Conservation (phyloP, 2,329 filamentous ascomycete genomes). For the Fusarium drepaniforme region DNA sequence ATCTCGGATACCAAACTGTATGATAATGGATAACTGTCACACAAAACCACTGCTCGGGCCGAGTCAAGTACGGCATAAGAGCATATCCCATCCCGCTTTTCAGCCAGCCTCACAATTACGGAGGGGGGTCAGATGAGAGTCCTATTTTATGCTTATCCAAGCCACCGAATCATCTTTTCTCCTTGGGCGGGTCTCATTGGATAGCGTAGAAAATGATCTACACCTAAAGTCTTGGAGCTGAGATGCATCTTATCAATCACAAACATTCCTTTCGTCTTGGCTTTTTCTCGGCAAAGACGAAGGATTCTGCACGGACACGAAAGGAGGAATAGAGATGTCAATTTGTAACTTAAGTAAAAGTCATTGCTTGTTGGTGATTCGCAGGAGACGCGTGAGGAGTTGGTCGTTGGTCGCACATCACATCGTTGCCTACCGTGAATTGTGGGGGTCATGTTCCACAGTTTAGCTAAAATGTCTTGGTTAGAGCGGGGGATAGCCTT, state of each 20-base stretch:
- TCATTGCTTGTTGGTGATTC: not conserved
- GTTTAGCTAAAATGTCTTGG: not conserved
- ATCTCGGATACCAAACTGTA: not conserved
- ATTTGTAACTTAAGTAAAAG: not conserved
- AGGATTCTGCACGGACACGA: not conserved
- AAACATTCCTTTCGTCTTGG: not conserved
- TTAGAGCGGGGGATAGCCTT: not conserved
- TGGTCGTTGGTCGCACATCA: not conserved
- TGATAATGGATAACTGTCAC: not conserved
- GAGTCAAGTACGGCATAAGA: not conserved
- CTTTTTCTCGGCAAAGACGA: not conserved
- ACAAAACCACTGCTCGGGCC: not conserved
- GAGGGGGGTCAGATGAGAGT: not conserved
- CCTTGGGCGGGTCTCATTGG: not conserved
- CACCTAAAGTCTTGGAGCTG: not conserved
- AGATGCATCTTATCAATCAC: not conserved
- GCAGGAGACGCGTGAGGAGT: not conserved
- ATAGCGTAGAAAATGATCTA: not conserved
- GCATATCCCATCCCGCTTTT: not conserved
- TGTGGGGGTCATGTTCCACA: not conserved
- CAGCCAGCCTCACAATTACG: not conserved
- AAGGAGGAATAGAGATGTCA: not conserved
- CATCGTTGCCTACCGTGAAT: not conserved
- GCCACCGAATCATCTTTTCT: not conserved
- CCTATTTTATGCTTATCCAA: not conserved